Evolutionary conservation across 31 red algal species (phyloP).

Genomic region (Endocladia muricata): DNA sequence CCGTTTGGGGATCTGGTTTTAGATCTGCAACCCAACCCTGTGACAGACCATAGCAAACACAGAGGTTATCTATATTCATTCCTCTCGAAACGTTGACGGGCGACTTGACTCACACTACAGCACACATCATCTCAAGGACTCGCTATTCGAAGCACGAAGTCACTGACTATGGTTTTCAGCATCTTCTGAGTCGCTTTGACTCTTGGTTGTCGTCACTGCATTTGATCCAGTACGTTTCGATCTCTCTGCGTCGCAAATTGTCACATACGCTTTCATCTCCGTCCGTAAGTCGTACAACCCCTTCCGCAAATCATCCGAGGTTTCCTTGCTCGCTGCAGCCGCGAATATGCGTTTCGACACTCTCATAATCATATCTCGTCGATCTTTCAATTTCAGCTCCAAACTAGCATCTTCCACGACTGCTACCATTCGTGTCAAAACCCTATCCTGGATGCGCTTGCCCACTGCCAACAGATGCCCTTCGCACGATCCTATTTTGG

Average conservation of each 20-base stretch:
- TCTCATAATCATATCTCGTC: conserved; percentile 5
- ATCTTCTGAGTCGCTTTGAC: too few relatives aligned
- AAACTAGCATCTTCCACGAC: background rate
- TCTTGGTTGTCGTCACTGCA: too few relatives aligned
- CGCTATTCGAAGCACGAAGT: too few relatives aligned
- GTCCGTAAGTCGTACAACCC: conserved; percentile 12
- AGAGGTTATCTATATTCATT: too few relatives aligned
- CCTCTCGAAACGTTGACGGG: too few relatives aligned
- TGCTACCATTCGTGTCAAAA: background rate
- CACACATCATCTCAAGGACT: too few relatives aligned
- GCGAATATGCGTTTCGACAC: conserved; percentile 1
- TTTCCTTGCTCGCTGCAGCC: conserved; percentile 19
- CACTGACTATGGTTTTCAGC: too few relatives aligned
- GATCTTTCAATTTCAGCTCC: background rate
- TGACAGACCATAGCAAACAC: too few relatives aligned
- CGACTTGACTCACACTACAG: too few relatives aligned
- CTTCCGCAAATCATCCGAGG: conserved; percentile 4
- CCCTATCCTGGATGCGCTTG: conserved; percentile 3
- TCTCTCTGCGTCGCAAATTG: background rate
- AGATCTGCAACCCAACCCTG: too few relatives aligned
- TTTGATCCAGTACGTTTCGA: too few relatives aligned
- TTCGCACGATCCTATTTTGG: background rate
- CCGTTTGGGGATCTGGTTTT: too few relatives aligned
- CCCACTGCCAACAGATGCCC: background rate
- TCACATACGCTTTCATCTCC: conserved; percentile 3